Evolutionary conservation across 768 basidiomycete species (phyloP).

Genomic region (Chalciporus chontae): DNA sequence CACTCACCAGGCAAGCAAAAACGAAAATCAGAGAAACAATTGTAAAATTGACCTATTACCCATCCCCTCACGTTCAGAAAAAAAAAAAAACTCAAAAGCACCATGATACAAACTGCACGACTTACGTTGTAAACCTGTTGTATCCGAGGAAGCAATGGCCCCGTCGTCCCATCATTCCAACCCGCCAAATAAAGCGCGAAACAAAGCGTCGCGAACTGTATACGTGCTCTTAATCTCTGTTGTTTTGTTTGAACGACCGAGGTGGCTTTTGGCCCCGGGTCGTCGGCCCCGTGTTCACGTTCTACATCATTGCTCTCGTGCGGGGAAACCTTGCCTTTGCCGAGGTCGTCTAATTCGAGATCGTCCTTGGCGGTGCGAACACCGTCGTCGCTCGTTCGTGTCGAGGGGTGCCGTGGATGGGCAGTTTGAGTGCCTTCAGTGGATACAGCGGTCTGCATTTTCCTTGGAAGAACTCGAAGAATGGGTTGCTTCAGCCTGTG

Average conservation of each 20-base stretch:
- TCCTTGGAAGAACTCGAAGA: background rate
- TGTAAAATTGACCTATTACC: slow-evolving; percentile 34
- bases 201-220: slow-evolving; percentile 36
- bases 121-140: slow-evolving; percentile 35
- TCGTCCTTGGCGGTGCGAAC: background rate
- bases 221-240: slow-evolving; percentile 19
- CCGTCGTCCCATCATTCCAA: slow-evolving; percentile 39
- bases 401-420: slow-evolving; percentile 7
- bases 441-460: slow-evolving; percentile 15
- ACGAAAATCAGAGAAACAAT: slow-evolving; percentile 44
- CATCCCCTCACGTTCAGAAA: background rate
- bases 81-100: background rate
- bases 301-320: background rate
- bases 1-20: slow-evolving; percentile 35
- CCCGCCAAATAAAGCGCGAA: slow-evolving; percentile 34
- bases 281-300: background rate
- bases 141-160: slow-evolving; percentile 38
- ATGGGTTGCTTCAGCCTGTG: background rate
- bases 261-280: background rate
- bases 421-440: background rate
- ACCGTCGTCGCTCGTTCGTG: slow-evolving; percentile 1
- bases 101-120: background rate
- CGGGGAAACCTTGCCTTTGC: background rate
- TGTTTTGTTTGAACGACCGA: slow-evolving; percentile 12
- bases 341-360: slow-evolving; percentile 6